These are phyloP conservation scores for Strobilomyces dryophilus DNA, from an alignment of 768 basidiomycete species.

Conservation along the genomic window DNA sequence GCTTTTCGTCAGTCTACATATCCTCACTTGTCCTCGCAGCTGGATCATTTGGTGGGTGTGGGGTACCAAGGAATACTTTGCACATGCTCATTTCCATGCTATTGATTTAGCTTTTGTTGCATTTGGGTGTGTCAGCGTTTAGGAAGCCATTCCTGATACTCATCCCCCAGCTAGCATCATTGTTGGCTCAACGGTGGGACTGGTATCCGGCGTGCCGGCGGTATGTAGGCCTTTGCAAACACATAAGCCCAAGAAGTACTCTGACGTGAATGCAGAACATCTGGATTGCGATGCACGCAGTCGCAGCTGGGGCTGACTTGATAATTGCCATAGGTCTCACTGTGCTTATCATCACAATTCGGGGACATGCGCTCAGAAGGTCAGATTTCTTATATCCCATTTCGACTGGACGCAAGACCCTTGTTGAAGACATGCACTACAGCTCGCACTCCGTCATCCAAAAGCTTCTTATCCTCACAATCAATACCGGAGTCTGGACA, in stretches of 20 bases:
- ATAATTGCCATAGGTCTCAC: not conserved
- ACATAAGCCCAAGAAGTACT: not conserved
- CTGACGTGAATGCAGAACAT: not conserved
- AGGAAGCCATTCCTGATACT: not conserved
- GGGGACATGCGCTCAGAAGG: not conserved
- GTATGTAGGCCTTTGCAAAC: not conserved
- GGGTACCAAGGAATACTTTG: too few species aligned
- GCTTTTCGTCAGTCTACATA: not conserved
- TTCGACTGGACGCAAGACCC: not conserved
- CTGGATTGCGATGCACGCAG: not conserved
- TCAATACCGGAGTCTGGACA: slow-evolving; percentile 6
- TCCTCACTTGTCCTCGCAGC: not conserved
- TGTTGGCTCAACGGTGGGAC: not conserved
- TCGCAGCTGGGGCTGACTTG: slow-evolving; percentile 1
- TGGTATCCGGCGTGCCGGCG: not conserved
- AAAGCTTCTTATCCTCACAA: not conserved
- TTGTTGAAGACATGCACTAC: not conserved
- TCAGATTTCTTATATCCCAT: not conserved
- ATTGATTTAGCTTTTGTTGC: not conserved
- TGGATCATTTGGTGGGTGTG: slow-evolving; percentile 4
- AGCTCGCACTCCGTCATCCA: slow-evolving; percentile 7
- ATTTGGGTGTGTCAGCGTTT: not conserved
- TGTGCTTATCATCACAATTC: not conserved
- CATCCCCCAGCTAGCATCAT: not conserved
- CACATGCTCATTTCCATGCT: not conserved